Base-by-base conservation (phyloP, 257 asterid species). In the Nicotiana noctiflora region DNA sequence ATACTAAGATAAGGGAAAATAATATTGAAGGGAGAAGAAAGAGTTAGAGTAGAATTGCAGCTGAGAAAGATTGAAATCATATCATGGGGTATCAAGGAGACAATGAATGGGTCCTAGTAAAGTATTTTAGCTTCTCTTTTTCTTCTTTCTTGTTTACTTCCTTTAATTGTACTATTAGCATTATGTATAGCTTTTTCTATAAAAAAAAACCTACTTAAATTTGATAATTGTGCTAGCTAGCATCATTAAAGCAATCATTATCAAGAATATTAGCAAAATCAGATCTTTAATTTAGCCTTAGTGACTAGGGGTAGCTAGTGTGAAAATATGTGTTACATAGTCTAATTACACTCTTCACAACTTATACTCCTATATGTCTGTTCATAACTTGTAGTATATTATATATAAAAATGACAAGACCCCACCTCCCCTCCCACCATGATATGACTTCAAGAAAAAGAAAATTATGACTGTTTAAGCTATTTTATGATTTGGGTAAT, bases 31-130 rank as follows among this genome's bases (percentile, higher is more conserved):
- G 31, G n/a, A 23, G 66, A 40, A 76, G 55, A 56, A 31, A 27
- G 6, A 32, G 29, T 72, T 60, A 25, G 32, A 60, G 56, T 60
- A 18, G 81, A 78, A 64, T 57, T 78, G 8, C 19, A 78, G 56
- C 11, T 34, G 46, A 76, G 64, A 31, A 77, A 51, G 59, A 78
- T 78, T 75, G 56, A 40, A 70, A 70, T 70, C 34, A 70, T 40
- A 34, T 60, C 44, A 60, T 4, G 81, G 72, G 34, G 68, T 57
- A 56, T 13, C 27, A 17, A 78, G 25, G n/a, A 59, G 60, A 60
- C 81, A 78, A 34, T 55, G 8, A 17, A 60, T 78, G 81, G 81
- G 81, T 78, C 81, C 81, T 59, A 40, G 31, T 27, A 63, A 77
- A 77, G 62, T 76, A 27, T 55, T 25, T 76, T 15, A 53, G 52